Evolutionary conservation across 2,329 filamentous ascomycete genomes (phyloP), one percentile per base, ranked within the genome.

Genomic region (Tothia fuscella): DNA sequence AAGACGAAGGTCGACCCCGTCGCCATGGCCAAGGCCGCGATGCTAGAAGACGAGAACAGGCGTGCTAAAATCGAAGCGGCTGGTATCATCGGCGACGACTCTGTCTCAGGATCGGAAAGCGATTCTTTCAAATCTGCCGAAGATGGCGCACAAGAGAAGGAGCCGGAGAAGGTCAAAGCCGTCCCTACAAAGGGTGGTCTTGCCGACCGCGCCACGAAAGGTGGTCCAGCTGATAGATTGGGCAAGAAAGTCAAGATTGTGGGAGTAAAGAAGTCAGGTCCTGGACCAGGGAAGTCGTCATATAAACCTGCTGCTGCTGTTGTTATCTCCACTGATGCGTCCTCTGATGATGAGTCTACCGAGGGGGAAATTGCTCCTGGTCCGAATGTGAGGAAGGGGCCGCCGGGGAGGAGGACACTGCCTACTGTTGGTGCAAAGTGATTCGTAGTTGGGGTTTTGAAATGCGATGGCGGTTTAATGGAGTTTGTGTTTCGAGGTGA

Each of bases 241-340:
- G 51, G 58, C n/a, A 59, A 56, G 48, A 59, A 59, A 36, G 56
- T 59, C 45, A 61, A 57, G 41, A 55, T 60, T 17, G 52, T 59
- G 1, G 35, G 21, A 16, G n/a, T n/a, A n/a, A n/a, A n/a, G n/a
- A n/a, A n/a, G n/a, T n/a, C n/a, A n/a, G 30, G 19, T 25, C 14
- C 39, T 14, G 12, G 32, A 13, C 21, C 17, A 5, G n/a, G n/a
- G n/a, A n/a, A n/a, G n/a, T n/a, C n/a, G n/a, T n/a, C n/a, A n/a
- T n/a, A n/a, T n/a, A 36, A 38, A 17, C 21, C 14, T 10, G 30
- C 16, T n/a, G 28, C n/a, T 17, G 34, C 22, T 16, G 20, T 33
- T 2, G 22, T 17, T 21, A 37, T 37, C 9, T 37, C 35, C n/a
- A 25, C 25, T 25, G n/a, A 37, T 12, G 35, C 17, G 35, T 37